A percentile compares a stretch with the other conserved stretches of the same genome.
Evolutionary conservation across 768 basidiomycete species (phyloP).

Genomic region (Pulveroboletus ravenelii): DNA sequence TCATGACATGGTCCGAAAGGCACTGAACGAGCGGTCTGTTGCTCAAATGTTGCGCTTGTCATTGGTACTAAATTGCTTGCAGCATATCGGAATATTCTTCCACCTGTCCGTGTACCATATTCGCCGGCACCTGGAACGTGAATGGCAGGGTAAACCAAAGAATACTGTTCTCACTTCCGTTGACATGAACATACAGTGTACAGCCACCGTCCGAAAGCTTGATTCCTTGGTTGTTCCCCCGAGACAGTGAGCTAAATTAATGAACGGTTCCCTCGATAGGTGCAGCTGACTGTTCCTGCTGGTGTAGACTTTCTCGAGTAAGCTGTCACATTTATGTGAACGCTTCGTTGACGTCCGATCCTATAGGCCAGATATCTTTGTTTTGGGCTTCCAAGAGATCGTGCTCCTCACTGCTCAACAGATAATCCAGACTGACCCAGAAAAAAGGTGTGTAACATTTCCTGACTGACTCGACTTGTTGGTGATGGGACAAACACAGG

Average conservation of each 20-base stretch:
- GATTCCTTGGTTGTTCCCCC: slow-evolving; percentile 86
- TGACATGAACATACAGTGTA: slow-evolving; percentile 7
- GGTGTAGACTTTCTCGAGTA: slow-evolving; percentile 18
- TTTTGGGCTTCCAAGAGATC: slow-evolving; percentile 93
- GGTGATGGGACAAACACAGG: slow-evolving; percentile 37
- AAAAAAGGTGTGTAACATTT: slow-evolving; percentile 64
- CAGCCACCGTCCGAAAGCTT: slow-evolving; percentile 79
- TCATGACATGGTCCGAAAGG: slow-evolving; percentile 77
- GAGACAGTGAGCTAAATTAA: slow-evolving; percentile 51
- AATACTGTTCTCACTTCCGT: neutral
- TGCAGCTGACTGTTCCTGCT: neutral
- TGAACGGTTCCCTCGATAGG: neutral
- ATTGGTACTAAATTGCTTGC: slow-evolving; percentile 2
- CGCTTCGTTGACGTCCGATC: slow-evolving; percentile 20
- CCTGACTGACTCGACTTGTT: neutral
- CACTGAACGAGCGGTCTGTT: slow-evolving; percentile 62
- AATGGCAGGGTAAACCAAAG: slow-evolving; percentile 68
- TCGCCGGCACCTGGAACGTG: slow-evolving; percentile 93
- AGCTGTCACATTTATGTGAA: slow-evolving; percentile 10
- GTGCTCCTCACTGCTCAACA: slow-evolving; percentile 97
- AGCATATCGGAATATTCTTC: slow-evolving; percentile 85
- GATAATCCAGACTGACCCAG: slow-evolving; percentile 93
- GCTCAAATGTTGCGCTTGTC: neutral
- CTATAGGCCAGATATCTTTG: slow-evolving; percentile 80
- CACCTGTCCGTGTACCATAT: slow-evolving; percentile 64